phyloP scores from a whole-genome alignment of 1,284 basidiomycete genomes.

The Flammula alnicola region DNA sequence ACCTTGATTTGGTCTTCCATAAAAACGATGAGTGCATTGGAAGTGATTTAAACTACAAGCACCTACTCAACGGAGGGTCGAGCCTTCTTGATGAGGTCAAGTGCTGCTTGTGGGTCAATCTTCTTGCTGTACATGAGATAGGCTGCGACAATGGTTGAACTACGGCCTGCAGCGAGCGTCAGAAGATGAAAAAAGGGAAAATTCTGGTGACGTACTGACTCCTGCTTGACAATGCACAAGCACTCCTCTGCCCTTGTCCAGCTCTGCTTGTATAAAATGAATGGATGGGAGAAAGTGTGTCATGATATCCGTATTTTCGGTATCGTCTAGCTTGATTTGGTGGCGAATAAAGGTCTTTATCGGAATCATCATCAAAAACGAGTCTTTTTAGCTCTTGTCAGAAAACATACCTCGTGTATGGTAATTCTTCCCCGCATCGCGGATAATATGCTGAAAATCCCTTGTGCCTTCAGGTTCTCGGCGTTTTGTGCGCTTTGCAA shows the following conservation, averaged over 20 bases:
- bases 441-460: constrained; percentile 71
- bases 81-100: constrained; percentile 66
- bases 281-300: constrained; percentile 78
- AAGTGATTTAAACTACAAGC: background rate
- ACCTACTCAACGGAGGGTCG: constrained; percentile 75
- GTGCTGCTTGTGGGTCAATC: constrained; percentile 67
- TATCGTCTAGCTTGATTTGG: constrained; percentile 77
- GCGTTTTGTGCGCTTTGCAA: constrained; percentile 58
- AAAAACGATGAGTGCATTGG: background rate
- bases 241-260: constrained; percentile 76
- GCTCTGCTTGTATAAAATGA: constrained; percentile 78
- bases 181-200: background rate
- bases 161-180: constrained; percentile 60
- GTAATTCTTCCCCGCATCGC: constrained; percentile 73
- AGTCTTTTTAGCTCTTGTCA: too few species aligned
- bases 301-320: constrained; percentile 73
- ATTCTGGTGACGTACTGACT: constrained; percentile 67
- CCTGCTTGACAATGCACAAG: constrained; percentile 89
- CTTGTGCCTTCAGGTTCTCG: constrained; percentile 57
- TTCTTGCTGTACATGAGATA: constrained; percentile 80
- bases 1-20: constrained; percentile 77
- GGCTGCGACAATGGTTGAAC: constrained; percentile 80
- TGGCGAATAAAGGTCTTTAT: constrained; percentile 68
- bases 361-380: constrained; percentile 3
- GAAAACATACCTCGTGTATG: constrained; percentile 58